Evolutionary conservation across 208 protist species (phyloP).

Genomic region (Crithidia bombi): DNA sequence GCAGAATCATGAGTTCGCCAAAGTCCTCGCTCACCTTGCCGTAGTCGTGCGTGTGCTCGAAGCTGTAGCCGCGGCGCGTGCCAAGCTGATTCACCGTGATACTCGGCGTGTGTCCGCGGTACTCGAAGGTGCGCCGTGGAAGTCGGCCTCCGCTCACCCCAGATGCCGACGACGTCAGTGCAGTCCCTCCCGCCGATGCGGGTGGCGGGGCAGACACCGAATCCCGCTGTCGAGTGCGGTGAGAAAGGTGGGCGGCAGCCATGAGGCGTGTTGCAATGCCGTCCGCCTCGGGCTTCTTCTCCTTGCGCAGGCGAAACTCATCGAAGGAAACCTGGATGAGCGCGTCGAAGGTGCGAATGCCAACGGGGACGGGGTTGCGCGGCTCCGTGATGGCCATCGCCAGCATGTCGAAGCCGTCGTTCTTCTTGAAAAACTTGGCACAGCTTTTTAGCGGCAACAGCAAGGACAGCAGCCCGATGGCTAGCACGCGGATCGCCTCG

Average conservation of each 20-base stretch:
- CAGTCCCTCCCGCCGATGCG: not conserved
- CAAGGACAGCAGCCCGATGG: constrained; percentile 84
- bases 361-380: constrained; percentile 46
- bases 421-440: constrained; percentile 67
- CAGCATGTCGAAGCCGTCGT: constrained; percentile 73
- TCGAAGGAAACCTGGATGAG: constrained; percentile 87
- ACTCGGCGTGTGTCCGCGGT: constrained; percentile 27
- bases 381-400: constrained; percentile 58
- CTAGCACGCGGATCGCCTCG: constrained; percentile 80
- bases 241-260: constrained; percentile 27
- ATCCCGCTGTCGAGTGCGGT: constrained; percentile 41
- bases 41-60: constrained; percentile 74
- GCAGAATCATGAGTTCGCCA: constrained; percentile 31
- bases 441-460: constrained; percentile 69
- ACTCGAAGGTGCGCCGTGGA: constrained; percentile 21
- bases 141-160: not conserved
- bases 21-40: constrained; percentile 55
- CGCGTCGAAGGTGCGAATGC: constrained; percentile 74
- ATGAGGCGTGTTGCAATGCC: constrained; percentile 32
- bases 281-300: constrained; percentile 29
- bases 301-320: constrained; percentile 52
- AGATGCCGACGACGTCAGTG: not conserved
- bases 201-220: not conserved
- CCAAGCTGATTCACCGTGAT: constrained; percentile 41
- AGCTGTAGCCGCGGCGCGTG: constrained; percentile 76